Conservation (phyloP, 164 flowering plant species). For the Vitis amurensis region DNA sequence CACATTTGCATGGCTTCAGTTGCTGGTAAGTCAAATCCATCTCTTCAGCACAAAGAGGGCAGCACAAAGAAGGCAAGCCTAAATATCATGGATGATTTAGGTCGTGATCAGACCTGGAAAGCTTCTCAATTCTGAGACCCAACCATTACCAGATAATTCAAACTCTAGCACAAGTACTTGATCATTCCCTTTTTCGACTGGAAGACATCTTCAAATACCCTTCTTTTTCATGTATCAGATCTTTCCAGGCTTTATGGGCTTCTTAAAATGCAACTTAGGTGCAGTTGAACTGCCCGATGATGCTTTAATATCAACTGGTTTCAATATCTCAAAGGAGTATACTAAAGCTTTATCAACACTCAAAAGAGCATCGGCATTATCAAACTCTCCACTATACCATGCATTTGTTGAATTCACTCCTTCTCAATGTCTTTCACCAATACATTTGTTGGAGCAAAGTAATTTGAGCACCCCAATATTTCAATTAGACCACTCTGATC, state of each 20-base stretch:
- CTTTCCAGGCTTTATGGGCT: constrained; percentile 36
- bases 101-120: neutral
- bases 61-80: constrained; percentile 7
- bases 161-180: neutral
- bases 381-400: constrained; percentile 55
- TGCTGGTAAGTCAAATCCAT: no score
- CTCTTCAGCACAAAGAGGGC: neutral
- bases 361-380: constrained; percentile 59
- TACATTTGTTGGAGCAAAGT: no score
- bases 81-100: neutral
- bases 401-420: no score
- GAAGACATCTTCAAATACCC: constrained; percentile 3
- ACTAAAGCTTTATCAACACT: constrained; percentile 50
- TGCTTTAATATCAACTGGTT: constrained; percentile 31
- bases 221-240: neutral
- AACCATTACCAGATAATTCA: neutral
- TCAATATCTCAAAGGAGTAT: constrained; percentile 59
- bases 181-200: constrained; percentile 7
- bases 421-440: no score
- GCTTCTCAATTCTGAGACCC: constrained; percentile 4
- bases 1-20: no score
- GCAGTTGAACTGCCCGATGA: constrained; percentile 32
- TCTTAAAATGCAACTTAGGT: constrained; percentile 30
- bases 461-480: no score
- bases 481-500: no score